phyloP scores from a whole-genome alignment of 2,329 filamentous ascomycete genomes.

The Ophiostoma sp. region DNA sequence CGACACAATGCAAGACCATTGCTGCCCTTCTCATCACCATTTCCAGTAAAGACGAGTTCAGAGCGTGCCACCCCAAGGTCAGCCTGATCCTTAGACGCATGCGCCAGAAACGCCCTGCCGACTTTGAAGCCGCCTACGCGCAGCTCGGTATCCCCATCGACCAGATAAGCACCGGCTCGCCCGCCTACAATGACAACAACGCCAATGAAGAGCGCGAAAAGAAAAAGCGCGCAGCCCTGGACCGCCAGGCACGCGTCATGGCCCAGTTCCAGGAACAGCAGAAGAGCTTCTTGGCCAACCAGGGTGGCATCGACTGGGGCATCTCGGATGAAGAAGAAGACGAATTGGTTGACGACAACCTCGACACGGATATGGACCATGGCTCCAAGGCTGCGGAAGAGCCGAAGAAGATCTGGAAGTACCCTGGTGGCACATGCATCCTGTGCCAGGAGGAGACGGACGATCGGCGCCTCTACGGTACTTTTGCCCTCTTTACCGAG shows the following conservation, averaged over 20 bases:
- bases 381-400: slow-evolving; percentile 51
- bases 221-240: slow-evolving; percentile 86
- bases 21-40: slow-evolving; percentile 58
- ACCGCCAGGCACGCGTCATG: slow-evolving; percentile 90
- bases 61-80: slow-evolving; percentile 79
- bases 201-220: slow-evolving; percentile 66
- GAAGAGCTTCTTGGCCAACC: slow-evolving; percentile 85
- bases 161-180: slow-evolving; percentile 73
- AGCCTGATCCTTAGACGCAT: slow-evolving; percentile 75
- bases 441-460: slow-evolving; percentile 94
- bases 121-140: slow-evolving; percentile 64
- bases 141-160: slow-evolving; percentile 65
- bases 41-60: slow-evolving; percentile 65
- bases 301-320: slow-evolving; percentile 83
- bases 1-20: slow-evolving; percentile 49
- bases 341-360: slow-evolving; percentile 3
- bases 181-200: slow-evolving; percentile 58
- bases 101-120: slow-evolving; percentile 70
- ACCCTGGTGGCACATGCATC: slow-evolving; percentile 88
- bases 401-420: slow-evolving; percentile 72
- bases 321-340: slow-evolving; percentile 62
- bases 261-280: slow-evolving; percentile 97
- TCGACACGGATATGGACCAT: slow-evolving; percentile 10
- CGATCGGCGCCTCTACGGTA: slow-evolving; percentile 82
- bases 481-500: slow-evolving; percentile 82